phyloP scores from a whole-genome alignment of 441 rosid genomes.

The Rhodomyrtus psidioides region DNA sequence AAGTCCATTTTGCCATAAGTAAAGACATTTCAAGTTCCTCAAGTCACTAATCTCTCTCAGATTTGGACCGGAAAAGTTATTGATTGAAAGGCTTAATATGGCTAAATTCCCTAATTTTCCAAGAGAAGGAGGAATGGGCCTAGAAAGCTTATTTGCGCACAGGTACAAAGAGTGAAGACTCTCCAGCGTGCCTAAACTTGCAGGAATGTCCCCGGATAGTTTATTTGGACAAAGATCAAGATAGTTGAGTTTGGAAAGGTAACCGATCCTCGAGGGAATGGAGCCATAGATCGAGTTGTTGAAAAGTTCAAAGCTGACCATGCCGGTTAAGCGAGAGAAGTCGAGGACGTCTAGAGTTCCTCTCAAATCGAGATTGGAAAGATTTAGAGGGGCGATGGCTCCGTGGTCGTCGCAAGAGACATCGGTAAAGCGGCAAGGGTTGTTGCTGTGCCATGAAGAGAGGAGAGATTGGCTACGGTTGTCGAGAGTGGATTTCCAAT shows the following conservation, averaged over 20 bases:
- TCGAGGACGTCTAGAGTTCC: background rate
- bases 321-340: slow-evolving; percentile 15
- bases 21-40: fast-evolving
- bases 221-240: slow-evolving; percentile 5
- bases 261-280: slow-evolving; percentile 19
- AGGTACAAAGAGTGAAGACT: background rate
- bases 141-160: slow-evolving; percentile 3
- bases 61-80: background rate
- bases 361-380: background rate
- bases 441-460: background rate
- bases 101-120: background rate
- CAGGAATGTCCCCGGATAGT: background rate
- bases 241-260: slow-evolving; percentile 16
- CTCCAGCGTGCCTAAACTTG: slow-evolving; percentile 1
- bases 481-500: background rate
- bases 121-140: background rate
- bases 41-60: background rate
- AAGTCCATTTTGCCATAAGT: too few relatives aligned
- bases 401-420: background rate
- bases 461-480: background rate
- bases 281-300: slow-evolving; percentile 14
- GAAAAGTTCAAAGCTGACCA: slow-evolving; percentile 12
- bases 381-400: background rate
- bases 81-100: too few relatives aligned
- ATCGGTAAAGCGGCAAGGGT: background rate